Base-by-base conservation (phyloP, 805 yeast species). In the Brettanomyces anomalus region DNA sequence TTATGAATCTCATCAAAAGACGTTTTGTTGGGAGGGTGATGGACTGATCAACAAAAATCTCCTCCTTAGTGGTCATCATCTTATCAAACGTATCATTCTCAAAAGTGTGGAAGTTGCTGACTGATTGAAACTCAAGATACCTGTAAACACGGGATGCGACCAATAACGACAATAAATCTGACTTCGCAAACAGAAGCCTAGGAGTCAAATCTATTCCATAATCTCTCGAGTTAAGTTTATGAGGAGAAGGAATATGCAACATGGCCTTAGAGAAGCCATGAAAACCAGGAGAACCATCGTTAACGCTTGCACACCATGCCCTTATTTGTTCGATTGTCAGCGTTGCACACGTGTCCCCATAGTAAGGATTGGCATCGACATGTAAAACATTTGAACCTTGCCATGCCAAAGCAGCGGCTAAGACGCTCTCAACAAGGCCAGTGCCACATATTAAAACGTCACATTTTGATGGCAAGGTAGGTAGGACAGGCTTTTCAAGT, bases 361-460 rank as follows among this genome's bases (percentile, higher is more conserved):
- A 93, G 58, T 85, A 81, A 24, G 77, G 72, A 56, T 88, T 83
- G 36, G 79, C 69, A 60, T 93, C 98, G 26, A 93, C 77, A 57
- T 93, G 98, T 36, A 93, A 67, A 7, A 93, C 97, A 49, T 74
- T 79, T n/a, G 93, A 79, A n/a, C 98, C 98, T 54, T 87, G 96
- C 97, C 98, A 93, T 11, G 97, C 83, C 38, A 93, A 70, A 0
- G 97, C 90, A 11, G 97, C 95, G 0, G 97, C 96, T 39, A 88
- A 64, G 11, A 93, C 79, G 51, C 87, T 77, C 60, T 93, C 96
- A 2, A 80, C 81, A 35, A 93, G 69, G 3, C 97, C 97, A 0
- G 98, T 90, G 32, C 98, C 98, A 49, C 84, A 77, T 43, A 93
- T 84, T 26, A 93, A 70, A 13, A 93, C 95, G 57, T 93, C 98